Base-by-base conservation (phyloP, 495 filamentous ascomycete species). In the Tuber microsphaerosporum region DNA sequence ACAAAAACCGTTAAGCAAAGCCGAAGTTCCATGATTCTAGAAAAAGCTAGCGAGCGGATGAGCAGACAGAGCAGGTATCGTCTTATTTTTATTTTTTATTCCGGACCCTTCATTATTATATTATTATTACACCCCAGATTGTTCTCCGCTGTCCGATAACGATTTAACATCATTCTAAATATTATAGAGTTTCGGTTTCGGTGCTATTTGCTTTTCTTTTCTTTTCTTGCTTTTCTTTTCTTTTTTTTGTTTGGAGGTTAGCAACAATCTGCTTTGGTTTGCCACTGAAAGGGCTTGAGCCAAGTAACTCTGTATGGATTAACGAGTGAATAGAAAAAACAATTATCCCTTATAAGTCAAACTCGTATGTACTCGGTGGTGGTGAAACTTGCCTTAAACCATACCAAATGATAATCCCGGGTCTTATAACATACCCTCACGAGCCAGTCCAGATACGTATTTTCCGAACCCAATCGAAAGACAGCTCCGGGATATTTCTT, bases 321-420 rank as follows among this genome's bases (percentile, higher is more conserved):
- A 65, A 14, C 26, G 4, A 16, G 26, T 17, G 26, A 65, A 65
- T 65, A 26, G 14, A 65, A 65, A 65, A 65, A 65, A 65, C 56
- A 65, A 65, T 65, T 65, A 65, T 65, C 56, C 56, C 31, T 34
- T 65, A 65, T 7, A 65, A 65, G 26, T 65, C 56, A 65, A 65
- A 65, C 26, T 31, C 56, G 56, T 31, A 31, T 6, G 26, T 56
- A 56, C n/a, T n/a, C 31, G 51, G 51, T 65, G 56, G 26, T 34
- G 56, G 56, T 34, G 56, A 65, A 65, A 65, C 56, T 17, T 19
- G 17, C 3, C 56, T 65, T 65, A 26, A 65, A 65, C 56, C 26
- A 17, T 65, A 34, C 26, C 56, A 65, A 65, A 65, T 34, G 56
- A 65, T 34, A 65, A 65, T 65, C 56, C 56, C 14, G 26, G 56